Evolutionary conservation across 352 stramenopile species (phyloP).

Genomic region (Discostella stelligera): DNA sequence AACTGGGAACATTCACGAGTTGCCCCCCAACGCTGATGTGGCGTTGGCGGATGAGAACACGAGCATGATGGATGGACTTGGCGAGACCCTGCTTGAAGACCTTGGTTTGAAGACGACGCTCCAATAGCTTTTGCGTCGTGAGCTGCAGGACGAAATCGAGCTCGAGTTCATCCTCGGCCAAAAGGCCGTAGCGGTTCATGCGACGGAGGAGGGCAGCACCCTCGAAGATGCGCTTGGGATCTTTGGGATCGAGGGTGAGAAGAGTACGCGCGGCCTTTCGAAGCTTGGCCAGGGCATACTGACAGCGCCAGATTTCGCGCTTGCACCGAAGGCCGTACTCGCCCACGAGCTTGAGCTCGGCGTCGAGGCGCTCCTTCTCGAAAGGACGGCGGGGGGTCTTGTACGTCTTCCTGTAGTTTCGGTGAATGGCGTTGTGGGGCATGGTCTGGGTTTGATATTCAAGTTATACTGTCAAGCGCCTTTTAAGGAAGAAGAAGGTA

Average conservation of each 20-base stretch:
- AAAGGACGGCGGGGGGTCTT: constrained; percentile 97
- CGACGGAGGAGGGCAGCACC: constrained; percentile 95
- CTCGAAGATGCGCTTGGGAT: constrained; percentile 99
- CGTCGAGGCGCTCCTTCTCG: constrained; percentile 99
- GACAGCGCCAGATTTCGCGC: constrained; percentile 99
- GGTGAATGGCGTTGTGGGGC: constrained; percentile 54
- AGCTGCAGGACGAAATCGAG: constrained; percentile 98
- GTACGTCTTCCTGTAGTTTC: constrained; percentile 95
- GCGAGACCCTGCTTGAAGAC: constrained; percentile 98
- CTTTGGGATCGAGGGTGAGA: constrained; percentile 96
- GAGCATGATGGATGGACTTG: constrained; percentile 99
- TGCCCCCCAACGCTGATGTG: constrained; percentile 99
- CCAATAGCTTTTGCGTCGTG: constrained; percentile 98
- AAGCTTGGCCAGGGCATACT: constrained; percentile 99
- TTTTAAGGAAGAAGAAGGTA: not conserved
- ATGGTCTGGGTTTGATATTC: constrained; percentile 33
- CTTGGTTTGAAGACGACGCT: constrained; percentile 98
- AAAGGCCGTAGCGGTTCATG: constrained; percentile 94
- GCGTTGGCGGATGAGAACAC: constrained; percentile 98
- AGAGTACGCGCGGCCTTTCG: constrained; percentile 97
- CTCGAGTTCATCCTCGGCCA: constrained; percentile 96
- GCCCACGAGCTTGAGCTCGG: constrained; percentile 98
- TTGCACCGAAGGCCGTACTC: constrained; percentile 99
- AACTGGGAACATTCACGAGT: constrained; percentile 98
- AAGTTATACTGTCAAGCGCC: not conserved